These are phyloP conservation scores for Melampsora abietis-canadensis DNA, from an alignment of 1,284 basidiomycete genomes.

Conservation along the genomic window DNA sequence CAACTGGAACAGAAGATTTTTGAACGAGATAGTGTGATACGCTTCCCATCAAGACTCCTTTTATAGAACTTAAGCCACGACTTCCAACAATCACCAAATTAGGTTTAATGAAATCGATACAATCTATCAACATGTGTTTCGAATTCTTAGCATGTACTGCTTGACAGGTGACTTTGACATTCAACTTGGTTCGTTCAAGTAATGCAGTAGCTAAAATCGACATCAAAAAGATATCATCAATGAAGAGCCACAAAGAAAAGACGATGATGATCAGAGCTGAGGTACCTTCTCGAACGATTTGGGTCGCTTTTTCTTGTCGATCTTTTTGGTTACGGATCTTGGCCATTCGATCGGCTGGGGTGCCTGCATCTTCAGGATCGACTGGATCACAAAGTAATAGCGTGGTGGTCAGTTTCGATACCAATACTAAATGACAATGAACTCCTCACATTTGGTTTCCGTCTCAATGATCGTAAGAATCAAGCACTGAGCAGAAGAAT, in stretches of 20 bases:
- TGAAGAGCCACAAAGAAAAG: neutral
- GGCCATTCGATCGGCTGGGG: neutral
- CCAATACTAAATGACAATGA: neutral
- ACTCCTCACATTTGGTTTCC: neutral
- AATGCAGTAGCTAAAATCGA: neutral
- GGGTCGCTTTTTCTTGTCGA: conserved; percentile 1
- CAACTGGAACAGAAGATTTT: conserved; percentile 12
- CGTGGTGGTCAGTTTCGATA: neutral
- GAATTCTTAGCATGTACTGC: conserved; percentile 9
- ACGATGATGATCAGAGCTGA: neutral
- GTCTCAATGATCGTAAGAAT: conserved; percentile 1
- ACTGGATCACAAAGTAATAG: neutral
- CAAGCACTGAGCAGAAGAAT: neutral
- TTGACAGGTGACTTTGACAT: conserved; percentile 4
- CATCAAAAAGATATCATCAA: neutral
- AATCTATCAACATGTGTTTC: conserved; percentile 3
- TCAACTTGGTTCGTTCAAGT: conserved; percentile 3
- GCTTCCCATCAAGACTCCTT: conserved; percentile 5
- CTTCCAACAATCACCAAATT: conserved; percentile 14
- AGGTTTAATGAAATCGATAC: conserved; percentile 7
- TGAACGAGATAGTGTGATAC: conserved; percentile 13
- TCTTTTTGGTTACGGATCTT: conserved; percentile 13
- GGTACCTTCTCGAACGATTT: neutral
- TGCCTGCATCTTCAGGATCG: neutral
- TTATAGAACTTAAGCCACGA: conserved; percentile 1